Percentiles rank a stretch among this genome's conserved stretches.
Conservation (phyloP, 2,329 filamentous ascomycete species). For the Trichophyton benhamiae region DNA sequence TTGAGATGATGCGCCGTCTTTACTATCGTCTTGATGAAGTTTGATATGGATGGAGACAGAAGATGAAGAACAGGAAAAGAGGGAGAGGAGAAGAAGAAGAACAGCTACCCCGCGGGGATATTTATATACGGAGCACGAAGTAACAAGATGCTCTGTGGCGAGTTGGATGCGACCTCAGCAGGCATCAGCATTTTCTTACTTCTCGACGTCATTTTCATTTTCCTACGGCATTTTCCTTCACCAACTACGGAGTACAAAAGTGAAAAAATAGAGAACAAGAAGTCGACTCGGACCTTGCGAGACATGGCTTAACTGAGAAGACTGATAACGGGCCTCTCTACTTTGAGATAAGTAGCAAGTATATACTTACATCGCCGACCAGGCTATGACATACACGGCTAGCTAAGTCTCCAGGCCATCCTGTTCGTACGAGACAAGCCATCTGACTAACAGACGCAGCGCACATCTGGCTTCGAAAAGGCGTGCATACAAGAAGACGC, state of each 20-base stretch:
- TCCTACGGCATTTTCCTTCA: neutral
- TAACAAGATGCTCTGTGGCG: neutral
- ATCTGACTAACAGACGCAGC: neutral
- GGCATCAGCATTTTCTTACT: neutral
- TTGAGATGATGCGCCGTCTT: neutral
- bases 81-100: neutral
- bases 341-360: no score
- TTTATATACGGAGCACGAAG: neutral
- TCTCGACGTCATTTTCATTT: neutral
- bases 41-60: neutral
- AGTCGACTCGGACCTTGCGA: neutral
- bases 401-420: neutral
- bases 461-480: neutral
- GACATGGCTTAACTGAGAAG: no score
- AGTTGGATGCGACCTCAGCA: constrained; percentile 4
- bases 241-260: no score
- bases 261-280: neutral
- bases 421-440: neutral
- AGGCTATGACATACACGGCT: neutral
- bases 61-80: neutral
- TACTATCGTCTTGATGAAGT: neutral
- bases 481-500: neutral
- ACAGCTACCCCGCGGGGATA: neutral
- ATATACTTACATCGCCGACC: no score
- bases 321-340: neutral